Conservation (phyloP, 192 early-diverging fungal genomes). For the Coemansia sp. region DNA sequence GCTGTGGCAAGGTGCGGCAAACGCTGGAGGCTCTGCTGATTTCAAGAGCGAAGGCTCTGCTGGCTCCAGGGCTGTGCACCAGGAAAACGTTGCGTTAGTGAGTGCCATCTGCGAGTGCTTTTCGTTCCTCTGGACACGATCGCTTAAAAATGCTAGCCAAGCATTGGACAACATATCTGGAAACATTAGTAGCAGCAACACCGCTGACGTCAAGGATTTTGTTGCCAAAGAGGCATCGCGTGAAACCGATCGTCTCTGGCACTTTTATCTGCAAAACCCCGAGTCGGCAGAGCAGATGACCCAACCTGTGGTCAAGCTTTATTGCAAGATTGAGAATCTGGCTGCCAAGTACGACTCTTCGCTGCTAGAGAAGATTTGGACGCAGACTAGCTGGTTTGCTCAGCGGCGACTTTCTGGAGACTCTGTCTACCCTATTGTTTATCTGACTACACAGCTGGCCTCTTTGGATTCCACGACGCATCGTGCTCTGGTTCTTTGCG, state of each 20-base stretch:
- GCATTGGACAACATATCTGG: background rate
- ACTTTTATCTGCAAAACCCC: slow-evolving; percentile 44
- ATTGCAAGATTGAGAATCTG: slow-evolving; percentile 30
- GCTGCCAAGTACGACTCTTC: slow-evolving; percentile 22
- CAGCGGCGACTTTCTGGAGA: slow-evolving; percentile 25
- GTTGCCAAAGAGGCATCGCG: slow-evolving; percentile 38
- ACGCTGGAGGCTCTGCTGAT: background rate
- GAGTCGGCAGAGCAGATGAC: slow-evolving; percentile 35
- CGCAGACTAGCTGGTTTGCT: slow-evolving; percentile 53
- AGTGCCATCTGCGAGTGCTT: slow-evolving; percentile 47
- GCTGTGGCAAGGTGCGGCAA: slow-evolving; percentile 42
- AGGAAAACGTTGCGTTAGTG: slow-evolving; percentile 38
- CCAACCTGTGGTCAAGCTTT: slow-evolving; percentile 36
- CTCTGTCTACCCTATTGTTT: slow-evolving; percentile 24
- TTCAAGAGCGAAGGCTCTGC: background rate
- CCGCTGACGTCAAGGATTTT: slow-evolving; percentile 3
- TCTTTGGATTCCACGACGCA: slow-evolving; percentile 17
- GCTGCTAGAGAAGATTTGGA: slow-evolving; percentile 40
- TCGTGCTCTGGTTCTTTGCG: slow-evolving; percentile 4
- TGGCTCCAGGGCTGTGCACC: slow-evolving; percentile 13
- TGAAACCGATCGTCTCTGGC: slow-evolving; percentile 49
- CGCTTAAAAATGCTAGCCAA: slow-evolving; percentile 20
- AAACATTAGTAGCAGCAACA: too few species aligned
- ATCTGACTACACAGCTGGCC: slow-evolving; percentile 27
- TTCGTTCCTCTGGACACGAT: slow-evolving; percentile 45